Conservation (phyloP, 2,329 filamentous ascomycete species). For the Periconia macrospinosa region DNA sequence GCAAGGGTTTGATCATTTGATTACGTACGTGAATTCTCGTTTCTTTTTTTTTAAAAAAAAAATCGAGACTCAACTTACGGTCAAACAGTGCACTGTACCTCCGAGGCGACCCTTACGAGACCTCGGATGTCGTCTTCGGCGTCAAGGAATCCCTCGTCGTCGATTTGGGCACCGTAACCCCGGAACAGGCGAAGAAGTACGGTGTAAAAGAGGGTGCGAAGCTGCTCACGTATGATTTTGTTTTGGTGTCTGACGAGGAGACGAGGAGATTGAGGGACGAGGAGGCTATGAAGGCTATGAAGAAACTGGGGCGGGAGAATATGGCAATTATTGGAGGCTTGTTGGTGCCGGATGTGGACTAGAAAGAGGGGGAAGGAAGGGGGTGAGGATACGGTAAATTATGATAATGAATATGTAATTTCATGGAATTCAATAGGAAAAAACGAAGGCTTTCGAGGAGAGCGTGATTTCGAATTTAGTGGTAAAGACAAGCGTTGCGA, state of each 20-base stretch:
- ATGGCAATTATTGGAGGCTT: constrained; percentile 76
- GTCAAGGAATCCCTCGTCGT: constrained; percentile 75
- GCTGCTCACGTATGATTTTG: constrained; percentile 73
- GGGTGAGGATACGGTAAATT: background rate
- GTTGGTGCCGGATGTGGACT: constrained; percentile 72
- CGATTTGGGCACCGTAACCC: constrained; percentile 26
- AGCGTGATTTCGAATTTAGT: too few relatives aligned
- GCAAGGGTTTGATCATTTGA: constrained; percentile 64
- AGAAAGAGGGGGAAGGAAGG: background rate
- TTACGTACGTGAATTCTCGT: constrained; percentile 66
- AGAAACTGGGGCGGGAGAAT: constrained; percentile 63
- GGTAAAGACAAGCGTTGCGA: too few relatives aligned
- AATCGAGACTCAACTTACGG: background rate
- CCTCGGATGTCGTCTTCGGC: constrained; percentile 81
- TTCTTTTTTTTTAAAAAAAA: constrained; percentile 1
- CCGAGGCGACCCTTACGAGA: constrained; percentile 78
- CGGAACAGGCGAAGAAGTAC: constrained; percentile 45
- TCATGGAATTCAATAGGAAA: too few relatives aligned
- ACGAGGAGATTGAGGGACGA: constrained; percentile 66
- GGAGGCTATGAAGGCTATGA: constrained; percentile 68
- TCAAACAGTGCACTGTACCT: constrained; percentile 70
- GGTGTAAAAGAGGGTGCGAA: constrained; percentile 64
- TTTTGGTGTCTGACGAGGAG: constrained; percentile 72
- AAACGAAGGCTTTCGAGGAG: too few relatives aligned
- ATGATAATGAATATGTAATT: too few relatives aligned